Evolutionary conservation across 768 basidiomycete genomes (phyloP), one percentile per base, ranked within the genome.

Genomic region (Dentipellis sp.): DNA sequence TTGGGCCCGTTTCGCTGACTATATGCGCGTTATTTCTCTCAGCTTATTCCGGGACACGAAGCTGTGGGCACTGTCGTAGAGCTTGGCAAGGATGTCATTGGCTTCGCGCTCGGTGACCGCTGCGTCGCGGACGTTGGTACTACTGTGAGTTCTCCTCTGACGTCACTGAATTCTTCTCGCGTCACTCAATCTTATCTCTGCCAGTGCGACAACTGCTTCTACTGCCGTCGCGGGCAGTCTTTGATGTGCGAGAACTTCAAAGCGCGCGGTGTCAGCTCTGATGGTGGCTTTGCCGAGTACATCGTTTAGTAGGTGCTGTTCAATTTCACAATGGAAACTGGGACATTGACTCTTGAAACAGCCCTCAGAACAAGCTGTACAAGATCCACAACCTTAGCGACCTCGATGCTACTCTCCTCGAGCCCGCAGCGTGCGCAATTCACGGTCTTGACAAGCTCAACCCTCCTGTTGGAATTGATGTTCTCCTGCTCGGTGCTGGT

Each of bases 271-370:
- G 87, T 93, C 47, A 88, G 84, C 17, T 71, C 79, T 62, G 83
- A 88, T 59, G 92, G 92, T 56, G 92, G 90, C 23, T 95, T 95
- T 66, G 90, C 91, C 8, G 91, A 93, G 66, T 94, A 92, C 72
- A 81, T 92, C 62, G 80, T 79, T 56, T 91, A 88, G 91, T 91
- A 63, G 68, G 85, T 68, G 14, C 19, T 58, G 1, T 17, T 2
- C 39, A 7, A n/a, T 34, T 29, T 29, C 4, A 16, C 8, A 11
- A 2, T 6, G 29, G 29, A 42, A 42, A 19, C 9, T 9, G 3
- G 9, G 3, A 2, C 19, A 3, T 14, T 50, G 14, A 54, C 48
- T 16, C 23, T 6, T 39, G 29, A 4, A 50, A 22, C 37, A 86
- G 86, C 62, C 75, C 79, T 56, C 77, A 86, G 58, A 78, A 83